Evolutionary conservation across 208 protist species (phyloP).

Genomic region (Leishmania lainsoni): DNA sequence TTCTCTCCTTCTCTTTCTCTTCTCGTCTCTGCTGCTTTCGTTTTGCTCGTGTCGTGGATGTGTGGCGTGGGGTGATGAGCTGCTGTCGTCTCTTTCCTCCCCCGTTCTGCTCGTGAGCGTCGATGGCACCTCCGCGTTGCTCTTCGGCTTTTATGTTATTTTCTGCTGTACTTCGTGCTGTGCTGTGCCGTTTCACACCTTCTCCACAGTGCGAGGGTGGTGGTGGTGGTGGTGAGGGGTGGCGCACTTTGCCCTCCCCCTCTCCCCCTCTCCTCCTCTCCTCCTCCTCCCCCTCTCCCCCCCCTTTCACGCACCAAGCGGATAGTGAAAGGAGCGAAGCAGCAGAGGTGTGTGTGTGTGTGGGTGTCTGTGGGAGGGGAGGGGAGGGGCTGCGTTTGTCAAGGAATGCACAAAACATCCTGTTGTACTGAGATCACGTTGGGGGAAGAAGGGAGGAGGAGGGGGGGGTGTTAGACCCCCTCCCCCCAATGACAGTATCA

Average conservation of each 20-base stretch:
- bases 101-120: not conserved
- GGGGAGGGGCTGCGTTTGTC: too few relatives aligned
- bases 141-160: constrained; percentile 6
- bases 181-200: not conserved
- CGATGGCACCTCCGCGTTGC: not conserved
- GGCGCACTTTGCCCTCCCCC: not conserved
- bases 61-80: constrained; percentile 6
- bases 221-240: not conserved
- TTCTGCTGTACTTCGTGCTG: not conserved
- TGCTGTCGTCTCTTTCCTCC: not conserved
- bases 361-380: too few relatives aligned
- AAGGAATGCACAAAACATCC: too few relatives aligned
- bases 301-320: not conserved
- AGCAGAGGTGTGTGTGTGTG: too few relatives aligned
- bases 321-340: too few relatives aligned
- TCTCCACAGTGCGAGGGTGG: not conserved
- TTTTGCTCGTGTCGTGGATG: too few relatives aligned
- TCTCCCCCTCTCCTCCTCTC: not conserved
- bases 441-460: too few relatives aligned
- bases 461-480: too few relatives aligned
- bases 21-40: too few relatives aligned
- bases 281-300: constrained; percentile 8
- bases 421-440: too few relatives aligned
- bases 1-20: too few relatives aligned
- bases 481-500: too few relatives aligned